Evolutionary conservation across 164 flowering plant genomes (phyloP).

Genomic region (Kalanchoe fedtschenkoi): DNA sequence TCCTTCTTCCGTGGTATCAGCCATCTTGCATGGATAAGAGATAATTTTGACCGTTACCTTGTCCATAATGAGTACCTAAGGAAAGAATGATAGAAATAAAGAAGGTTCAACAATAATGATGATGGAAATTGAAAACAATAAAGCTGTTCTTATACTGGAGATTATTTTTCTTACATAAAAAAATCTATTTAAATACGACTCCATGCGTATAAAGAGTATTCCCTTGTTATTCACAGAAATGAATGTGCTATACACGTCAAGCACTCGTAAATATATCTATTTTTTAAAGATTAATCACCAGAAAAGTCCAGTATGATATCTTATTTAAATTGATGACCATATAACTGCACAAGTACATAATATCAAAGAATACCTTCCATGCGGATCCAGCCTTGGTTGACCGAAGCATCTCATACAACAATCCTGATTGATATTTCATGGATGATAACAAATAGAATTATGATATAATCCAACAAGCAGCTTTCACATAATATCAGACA

Average conservation of each 20-base stretch:
- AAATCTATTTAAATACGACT: too few relatives aligned
- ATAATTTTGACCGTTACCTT: slow-evolving; percentile 87
- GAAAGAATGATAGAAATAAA: slow-evolving; percentile 6
- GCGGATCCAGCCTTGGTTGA: slow-evolving; percentile 67
- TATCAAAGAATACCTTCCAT: slow-evolving; percentile 99
- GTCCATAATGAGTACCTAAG: slow-evolving; percentile 96
- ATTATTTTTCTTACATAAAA: background rate
- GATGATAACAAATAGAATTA: background rate
- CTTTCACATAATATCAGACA: background rate
- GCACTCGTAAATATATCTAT: background rate
- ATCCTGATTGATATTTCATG: slow-evolving; percentile 44
- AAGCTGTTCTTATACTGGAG: background rate
- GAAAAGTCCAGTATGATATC: background rate
- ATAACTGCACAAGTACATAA: background rate
- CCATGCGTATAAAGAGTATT: too few relatives aligned
- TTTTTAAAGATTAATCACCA: background rate
- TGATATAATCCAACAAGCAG: background rate
- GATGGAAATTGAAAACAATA: background rate
- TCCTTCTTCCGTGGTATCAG: slow-evolving; percentile 91
- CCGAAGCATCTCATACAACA: slow-evolving; percentile 87
- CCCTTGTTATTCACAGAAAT: background rate
- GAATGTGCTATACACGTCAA: too few relatives aligned
- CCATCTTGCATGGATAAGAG: slow-evolving; percentile 95
- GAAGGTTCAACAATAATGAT: background rate
- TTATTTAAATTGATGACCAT: background rate